Evolutionary conservation across 257 asterid genomes (phyloP).

Genomic region (Fraxinus excelsior): DNA sequence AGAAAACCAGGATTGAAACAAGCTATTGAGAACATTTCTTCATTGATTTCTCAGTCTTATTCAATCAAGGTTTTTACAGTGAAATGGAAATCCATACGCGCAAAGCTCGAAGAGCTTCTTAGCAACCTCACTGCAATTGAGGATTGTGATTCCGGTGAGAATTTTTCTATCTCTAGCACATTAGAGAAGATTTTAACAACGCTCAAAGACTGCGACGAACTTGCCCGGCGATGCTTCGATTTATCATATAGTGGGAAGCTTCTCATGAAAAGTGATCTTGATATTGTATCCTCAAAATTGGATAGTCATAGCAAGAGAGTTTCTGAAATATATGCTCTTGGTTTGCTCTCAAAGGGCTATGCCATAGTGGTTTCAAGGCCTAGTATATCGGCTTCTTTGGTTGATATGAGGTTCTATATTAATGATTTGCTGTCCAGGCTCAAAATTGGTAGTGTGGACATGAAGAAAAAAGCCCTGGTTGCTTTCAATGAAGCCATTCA

Average conservation of each 20-base stretch:
- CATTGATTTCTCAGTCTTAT: constrained; percentile 64
- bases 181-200: constrained; percentile 56
- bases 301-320: constrained; percentile 48
- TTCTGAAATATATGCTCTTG: constrained; percentile 63
- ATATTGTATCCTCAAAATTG: constrained; percentile 53
- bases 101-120: constrained; percentile 72
- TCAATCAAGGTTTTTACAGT: constrained; percentile 63
- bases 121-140: constrained; percentile 65
- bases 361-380: constrained; percentile 83
- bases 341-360: constrained; percentile 60
- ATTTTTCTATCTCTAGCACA: constrained; percentile 46
- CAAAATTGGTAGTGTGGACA: constrained; percentile 63
- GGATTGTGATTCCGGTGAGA: constrained; percentile 56
- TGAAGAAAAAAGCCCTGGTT: constrained; percentile 74
- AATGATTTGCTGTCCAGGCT: constrained; percentile 69
- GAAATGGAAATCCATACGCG: constrained; percentile 65
- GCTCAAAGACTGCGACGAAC: constrained; percentile 46
- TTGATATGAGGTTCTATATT: constrained; percentile 69
- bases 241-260: constrained; percentile 75
- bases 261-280: constrained; percentile 91
- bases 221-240: constrained; percentile 54
- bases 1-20: constrained; percentile 36
- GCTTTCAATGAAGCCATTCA: constrained; percentile 57
- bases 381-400: constrained; percentile 60
- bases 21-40: constrained; percentile 47